phyloP scores from a whole-genome alignment of 768 basidiomycete species.

The Calvatia gigantea region DNA sequence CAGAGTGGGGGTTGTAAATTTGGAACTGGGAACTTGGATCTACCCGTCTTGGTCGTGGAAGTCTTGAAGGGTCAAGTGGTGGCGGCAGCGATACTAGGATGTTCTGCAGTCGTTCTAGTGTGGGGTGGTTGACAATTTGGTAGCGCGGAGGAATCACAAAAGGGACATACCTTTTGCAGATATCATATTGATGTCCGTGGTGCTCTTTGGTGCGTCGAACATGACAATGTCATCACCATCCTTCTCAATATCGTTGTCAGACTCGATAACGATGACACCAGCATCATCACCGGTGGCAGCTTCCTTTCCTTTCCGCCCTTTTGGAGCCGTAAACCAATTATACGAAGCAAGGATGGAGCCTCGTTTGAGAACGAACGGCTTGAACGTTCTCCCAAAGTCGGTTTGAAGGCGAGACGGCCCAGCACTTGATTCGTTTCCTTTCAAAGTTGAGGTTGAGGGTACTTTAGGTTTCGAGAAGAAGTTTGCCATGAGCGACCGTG shows the following conservation, averaged over 20 bases:
- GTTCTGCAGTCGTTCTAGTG: slow-evolving; percentile 34
- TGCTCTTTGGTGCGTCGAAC: slow-evolving; percentile 17
- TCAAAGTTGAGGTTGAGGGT: slow-evolving; percentile 20
- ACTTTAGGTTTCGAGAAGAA: slow-evolving; percentile 70
- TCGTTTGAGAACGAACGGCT: slow-evolving; percentile 76
- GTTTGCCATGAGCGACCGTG: slow-evolving; percentile 69
- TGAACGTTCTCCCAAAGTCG: slow-evolving; percentile 76
- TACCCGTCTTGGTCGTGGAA: slow-evolving; percentile 15
- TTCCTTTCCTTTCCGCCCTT: slow-evolving; percentile 21
- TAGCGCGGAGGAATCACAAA: not conserved
- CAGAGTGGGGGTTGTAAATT: slow-evolving; percentile 33
- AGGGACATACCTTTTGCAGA: slow-evolving; percentile 39
- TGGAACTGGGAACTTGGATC: slow-evolving; percentile 25
- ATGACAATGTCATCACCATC: slow-evolving; percentile 23
- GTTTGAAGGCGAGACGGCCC: slow-evolving; percentile 40
- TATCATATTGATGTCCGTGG: slow-evolving; percentile 28
- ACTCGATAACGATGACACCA: slow-evolving; percentile 60
- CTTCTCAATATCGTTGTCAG: slow-evolving; percentile 34
- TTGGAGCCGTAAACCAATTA: slow-evolving; percentile 58
- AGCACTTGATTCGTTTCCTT: slow-evolving; percentile 26
- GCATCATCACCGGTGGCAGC: slow-evolving; percentile 20
- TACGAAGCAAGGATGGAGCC: slow-evolving; percentile 66
- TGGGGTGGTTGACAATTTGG: not conserved
- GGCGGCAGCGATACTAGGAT: slow-evolving; percentile 33
- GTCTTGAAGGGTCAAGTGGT: slow-evolving; percentile 19